Conservation (phyloP, 2,329 filamentous ascomycete genomes). For the Biscogniauxia sp. region DNA sequence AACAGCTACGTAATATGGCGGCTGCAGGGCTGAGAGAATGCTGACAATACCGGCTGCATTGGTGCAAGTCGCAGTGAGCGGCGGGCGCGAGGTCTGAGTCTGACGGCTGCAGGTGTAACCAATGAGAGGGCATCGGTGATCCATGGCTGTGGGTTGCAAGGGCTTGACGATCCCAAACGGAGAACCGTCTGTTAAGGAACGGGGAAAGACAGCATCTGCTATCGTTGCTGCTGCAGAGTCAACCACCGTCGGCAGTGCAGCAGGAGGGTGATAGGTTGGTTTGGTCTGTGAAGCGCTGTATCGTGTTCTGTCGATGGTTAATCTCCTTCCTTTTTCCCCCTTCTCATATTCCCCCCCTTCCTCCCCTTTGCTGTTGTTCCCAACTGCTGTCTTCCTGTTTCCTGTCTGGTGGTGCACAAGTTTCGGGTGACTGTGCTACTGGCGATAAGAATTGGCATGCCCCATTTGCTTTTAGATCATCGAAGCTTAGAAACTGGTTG, state of each 20-base stretch:
- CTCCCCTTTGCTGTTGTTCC: neutral
- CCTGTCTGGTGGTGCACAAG: slow-evolving; percentile 4
- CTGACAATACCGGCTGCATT: slow-evolving; percentile 15
- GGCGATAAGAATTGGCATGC: slow-evolving; percentile 8
- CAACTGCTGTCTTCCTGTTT: slow-evolving; percentile 5
- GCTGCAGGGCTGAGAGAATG: slow-evolving; percentile 15
- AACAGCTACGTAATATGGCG: neutral
- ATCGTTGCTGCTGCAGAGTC: neutral
- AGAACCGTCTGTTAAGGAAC: slow-evolving; percentile 4
- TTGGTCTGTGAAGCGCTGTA: neutral
- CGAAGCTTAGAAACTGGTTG: neutral
- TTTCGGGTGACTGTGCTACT: slow-evolving; percentile 15
- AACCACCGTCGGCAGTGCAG: slow-evolving; percentile 5
- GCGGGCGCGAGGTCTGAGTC: slow-evolving; percentile 7
- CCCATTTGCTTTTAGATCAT: slow-evolving; percentile 8
- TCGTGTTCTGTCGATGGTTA: neutral
- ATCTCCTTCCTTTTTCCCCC: neutral
- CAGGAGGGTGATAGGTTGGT: neutral
- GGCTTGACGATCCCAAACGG: slow-evolving; percentile 11
- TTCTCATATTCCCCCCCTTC: too few species aligned
- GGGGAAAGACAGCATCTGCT: neutral
- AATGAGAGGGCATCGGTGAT: slow-evolving; percentile 17
- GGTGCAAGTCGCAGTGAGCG: slow-evolving; percentile 9
- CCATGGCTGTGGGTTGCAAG: slow-evolving; percentile 24
- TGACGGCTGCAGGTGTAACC: slow-evolving; percentile 14